Base-by-base conservation (phyloP, 768 basidiomycete species). In the Russula ochroleuca region DNA sequence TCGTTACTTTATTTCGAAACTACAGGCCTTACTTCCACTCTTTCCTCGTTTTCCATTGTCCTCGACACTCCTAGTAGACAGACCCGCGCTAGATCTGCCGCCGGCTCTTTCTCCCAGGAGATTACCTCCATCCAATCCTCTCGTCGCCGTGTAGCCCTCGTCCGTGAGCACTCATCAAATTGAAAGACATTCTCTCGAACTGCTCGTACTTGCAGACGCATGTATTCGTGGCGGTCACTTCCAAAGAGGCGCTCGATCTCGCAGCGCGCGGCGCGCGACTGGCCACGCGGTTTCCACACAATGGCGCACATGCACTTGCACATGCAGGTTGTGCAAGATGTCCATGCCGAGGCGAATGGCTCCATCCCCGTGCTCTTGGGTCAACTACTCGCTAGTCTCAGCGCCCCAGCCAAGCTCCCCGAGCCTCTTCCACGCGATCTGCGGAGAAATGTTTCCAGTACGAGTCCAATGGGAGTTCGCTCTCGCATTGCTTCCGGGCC, bases 381-480 rank as follows among this genome's bases (percentile, higher is more conserved):
- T 10, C 87, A 93, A 55, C 84, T 98, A 15, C 78, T 98, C 11
- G 79, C 80, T 49, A 85, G 89, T 2, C 79, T 97, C 3, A 84
- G 91, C 65, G 94, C 91, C 67, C 90, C 90, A 0, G 85, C 87
- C 61, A 96, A 96, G 73, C 81, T 96, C 0, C n/a, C 95, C 94
- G 14, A 86, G 86, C 0, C 80, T 96, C 28, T 94, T 92, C 85
- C 95, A 94, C 73, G 86, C 93, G 3, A 84, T 94, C 79, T 98
- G 31, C 82, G 94, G 31, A 85, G 87, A 69, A 90, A 85, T 84
- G 10, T 81, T 90, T 70, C 74, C 74, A 15, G 88, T n/a, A n/a
- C n/a, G n/a, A n/a, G n/a, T n/a, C n/a, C n/a, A 92, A 67, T 77
- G 77, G 45, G 86, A 92, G 70, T 84, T 98, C n/a, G 90, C 90